These are phyloP conservation scores for Apiospora sp. DNA, from an alignment of 2,329 filamentous ascomycete species.

Conservation along the genomic window DNA sequence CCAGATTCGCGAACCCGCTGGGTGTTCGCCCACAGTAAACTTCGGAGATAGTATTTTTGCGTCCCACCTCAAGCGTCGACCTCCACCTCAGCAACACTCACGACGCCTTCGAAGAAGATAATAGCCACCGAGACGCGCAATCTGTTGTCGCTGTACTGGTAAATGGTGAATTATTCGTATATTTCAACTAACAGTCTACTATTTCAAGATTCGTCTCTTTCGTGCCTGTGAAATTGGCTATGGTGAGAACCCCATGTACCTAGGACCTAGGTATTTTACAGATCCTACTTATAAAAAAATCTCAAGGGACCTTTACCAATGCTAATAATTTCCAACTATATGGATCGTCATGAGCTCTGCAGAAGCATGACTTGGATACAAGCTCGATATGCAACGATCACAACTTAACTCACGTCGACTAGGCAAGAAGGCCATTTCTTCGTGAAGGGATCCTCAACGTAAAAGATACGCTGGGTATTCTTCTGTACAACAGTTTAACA, in stretches of 20 bases:
- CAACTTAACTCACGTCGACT: background rate
- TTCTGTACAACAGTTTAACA: background rate
- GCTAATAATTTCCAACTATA: too few relatives aligned
- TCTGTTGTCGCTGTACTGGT: background rate
- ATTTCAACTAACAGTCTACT: background rate
- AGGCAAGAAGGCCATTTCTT: background rate
- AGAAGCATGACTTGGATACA: background rate
- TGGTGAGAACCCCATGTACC: background rate
- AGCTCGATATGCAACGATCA: background rate
- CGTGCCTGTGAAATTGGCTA: background rate
- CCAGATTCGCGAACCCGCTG: background rate
- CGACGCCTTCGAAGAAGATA: background rate
- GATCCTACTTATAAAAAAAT: background rate
- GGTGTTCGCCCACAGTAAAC: conserved; percentile 2
- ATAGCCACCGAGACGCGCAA: background rate
- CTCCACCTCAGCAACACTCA: background rate
- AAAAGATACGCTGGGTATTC: background rate
- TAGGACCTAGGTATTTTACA: background rate
- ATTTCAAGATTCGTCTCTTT: background rate
- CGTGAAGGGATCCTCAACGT: background rate
- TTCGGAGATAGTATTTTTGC: conserved; percentile 16
- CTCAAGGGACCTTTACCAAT: background rate
- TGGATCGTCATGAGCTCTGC: background rate
- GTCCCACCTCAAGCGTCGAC: background rate
- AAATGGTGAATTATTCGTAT: background rate